A percentile compares a stretch with the other conserved stretches of the same genome.
phyloP scores from a whole-genome alignment of 495 filamentous ascomycete species.

The Eremomyces bilateralis region DNA sequence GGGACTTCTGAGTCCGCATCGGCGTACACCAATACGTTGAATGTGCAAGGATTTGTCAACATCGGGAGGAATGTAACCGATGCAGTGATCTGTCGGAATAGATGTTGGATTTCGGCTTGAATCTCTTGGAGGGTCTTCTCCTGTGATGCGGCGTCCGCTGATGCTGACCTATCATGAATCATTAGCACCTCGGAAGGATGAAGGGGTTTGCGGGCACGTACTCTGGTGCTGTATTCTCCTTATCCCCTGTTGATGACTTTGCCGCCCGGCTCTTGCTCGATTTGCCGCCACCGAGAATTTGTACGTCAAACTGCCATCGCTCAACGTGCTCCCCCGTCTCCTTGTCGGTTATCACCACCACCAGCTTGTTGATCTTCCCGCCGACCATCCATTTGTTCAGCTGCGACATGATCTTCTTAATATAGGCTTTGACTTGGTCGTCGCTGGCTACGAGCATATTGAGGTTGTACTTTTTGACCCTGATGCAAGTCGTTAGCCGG shows the following conservation, averaged over 20 bases:
- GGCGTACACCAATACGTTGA: constrained; percentile 95
- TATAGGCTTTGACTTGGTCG: constrained; percentile 96
- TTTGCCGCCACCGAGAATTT: constrained; percentile 19
- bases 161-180: too few relatives aligned
- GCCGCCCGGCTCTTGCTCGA: constrained; percentile 35
- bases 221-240: constrained; percentile 38
- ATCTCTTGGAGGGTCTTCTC: constrained; percentile 88
- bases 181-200: constrained; percentile 8
- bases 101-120: constrained; percentile 79
- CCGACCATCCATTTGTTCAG: constrained; percentile 90
- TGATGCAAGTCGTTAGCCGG: constrained; percentile 10
- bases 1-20: constrained; percentile 93
- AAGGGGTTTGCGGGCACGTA: constrained; percentile 16
- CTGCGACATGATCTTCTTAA: constrained; percentile 96
- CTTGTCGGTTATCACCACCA: constrained; percentile 87
- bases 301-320: constrained; percentile 92
- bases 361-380: constrained; percentile 89
- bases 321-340: constrained; percentile 93
- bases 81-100: constrained; percentile 94
- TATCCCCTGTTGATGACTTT: constrained; percentile 30
- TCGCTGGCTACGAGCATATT: constrained; percentile 95
- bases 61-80: constrained; percentile 93
- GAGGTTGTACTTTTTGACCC: constrained; percentile 96
- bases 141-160: constrained; percentile 17
- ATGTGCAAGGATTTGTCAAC: constrained; percentile 82